phyloP scores from a whole-genome alignment of 306 rosid genomes.

The Castanopsis chinensis region DNA sequence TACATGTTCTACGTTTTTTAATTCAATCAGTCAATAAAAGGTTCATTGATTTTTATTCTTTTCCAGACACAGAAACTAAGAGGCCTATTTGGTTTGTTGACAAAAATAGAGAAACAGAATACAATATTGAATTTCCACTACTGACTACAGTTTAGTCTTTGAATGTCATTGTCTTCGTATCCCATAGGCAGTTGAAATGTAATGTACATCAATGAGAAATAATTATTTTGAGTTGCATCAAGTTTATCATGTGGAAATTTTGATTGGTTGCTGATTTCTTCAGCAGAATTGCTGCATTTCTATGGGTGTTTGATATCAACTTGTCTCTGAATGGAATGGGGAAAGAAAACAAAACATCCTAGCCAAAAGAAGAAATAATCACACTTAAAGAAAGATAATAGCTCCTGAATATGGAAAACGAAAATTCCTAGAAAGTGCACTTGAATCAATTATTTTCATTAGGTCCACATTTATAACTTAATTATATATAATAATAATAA shows the following conservation, averaged over 20 bases:
- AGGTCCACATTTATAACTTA: no score
- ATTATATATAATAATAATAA: no score
- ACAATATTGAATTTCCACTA: background rate
- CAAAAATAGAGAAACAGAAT: background rate
- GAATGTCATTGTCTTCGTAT: background rate
- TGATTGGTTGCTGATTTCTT: no score
- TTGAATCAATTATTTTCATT: background rate
- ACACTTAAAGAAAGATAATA: no score
- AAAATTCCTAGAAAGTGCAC: background rate
- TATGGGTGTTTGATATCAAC: background rate
- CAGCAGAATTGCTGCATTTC: no score
- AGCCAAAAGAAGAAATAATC: background rate
- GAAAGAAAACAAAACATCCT: background rate
- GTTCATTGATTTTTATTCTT: background rate
- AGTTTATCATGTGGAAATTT: background rate
- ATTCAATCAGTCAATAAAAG: slow-evolving; percentile 11
- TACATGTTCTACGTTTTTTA: slow-evolving; percentile 8
- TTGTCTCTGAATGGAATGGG: background rate
- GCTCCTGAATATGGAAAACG: background rate
- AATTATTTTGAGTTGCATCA: background rate
- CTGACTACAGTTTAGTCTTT: background rate
- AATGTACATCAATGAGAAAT: background rate
- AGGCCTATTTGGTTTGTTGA: background rate
- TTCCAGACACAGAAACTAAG: background rate
- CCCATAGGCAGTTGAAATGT: background rate